Evolutionary conservation across 495 filamentous ascomycete genomes (phyloP).

Genomic region (Penicillium herquei): DNA sequence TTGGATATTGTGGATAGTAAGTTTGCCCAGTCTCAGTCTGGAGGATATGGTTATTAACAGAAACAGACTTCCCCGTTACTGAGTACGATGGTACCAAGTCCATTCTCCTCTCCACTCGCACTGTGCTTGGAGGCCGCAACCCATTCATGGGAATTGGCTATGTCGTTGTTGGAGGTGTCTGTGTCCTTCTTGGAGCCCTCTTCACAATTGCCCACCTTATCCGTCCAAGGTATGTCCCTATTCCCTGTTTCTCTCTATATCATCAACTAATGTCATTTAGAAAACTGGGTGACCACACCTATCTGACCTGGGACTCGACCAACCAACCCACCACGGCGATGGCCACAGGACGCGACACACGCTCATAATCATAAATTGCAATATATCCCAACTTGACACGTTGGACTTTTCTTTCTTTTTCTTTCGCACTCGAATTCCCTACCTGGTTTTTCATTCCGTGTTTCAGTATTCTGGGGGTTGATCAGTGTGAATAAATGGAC

Average conservation of each 20-base stretch:
- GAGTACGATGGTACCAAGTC: conserved; percentile 91
- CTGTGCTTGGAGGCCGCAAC: conserved; percentile 92
- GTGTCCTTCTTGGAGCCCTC: conserved; percentile 78
- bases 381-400: conserved; percentile 2
- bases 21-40: neutral
- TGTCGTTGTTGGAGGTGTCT: conserved; percentile 89
- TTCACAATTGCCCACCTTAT: conserved; percentile 90
- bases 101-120: conserved; percentile 89
- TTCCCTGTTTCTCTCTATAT: neutral
- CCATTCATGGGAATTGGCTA: conserved; percentile 96
- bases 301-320: conserved; percentile 90
- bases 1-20: conserved; percentile 72
- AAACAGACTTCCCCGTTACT: conserved; percentile 71
- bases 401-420: neutral
- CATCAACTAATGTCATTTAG: conserved; percentile 40
- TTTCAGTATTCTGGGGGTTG: conserved; percentile 11
- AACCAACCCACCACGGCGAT: conserved; percentile 65
- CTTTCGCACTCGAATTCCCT: conserved; percentile 2
- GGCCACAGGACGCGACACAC: conserved; percentile 50
- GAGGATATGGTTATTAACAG: neutral
- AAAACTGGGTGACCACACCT: conserved; percentile 97
- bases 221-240: conserved; percentile 67
- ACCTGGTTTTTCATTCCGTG: conserved; percentile 6
- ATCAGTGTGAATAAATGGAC: conserved; percentile 24
- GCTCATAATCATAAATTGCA: conserved; percentile 17